Evolutionary conservation across 2,329 filamentous ascomycete genomes (phyloP).

Genomic region (Beauveria australis): DNA sequence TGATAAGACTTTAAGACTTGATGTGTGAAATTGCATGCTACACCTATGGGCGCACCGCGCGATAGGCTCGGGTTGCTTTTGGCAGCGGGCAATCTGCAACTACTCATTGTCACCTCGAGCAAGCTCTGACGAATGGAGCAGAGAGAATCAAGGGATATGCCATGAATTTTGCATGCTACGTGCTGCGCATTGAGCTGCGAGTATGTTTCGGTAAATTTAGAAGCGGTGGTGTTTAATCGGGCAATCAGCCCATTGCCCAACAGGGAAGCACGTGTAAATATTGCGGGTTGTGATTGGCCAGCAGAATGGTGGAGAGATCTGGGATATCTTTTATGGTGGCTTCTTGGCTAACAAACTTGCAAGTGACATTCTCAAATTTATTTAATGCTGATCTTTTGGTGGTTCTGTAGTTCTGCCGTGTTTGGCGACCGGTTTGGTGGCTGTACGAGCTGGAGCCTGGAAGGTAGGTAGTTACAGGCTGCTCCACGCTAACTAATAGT

Average conservation of each 20-base stretch:
- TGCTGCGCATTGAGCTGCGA: too few relatives aligned
- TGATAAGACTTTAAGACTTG: neutral
- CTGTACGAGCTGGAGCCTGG: too few relatives aligned
- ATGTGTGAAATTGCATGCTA: too few relatives aligned
- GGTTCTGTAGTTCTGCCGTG: neutral
- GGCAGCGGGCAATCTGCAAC: neutral
- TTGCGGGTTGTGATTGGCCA: neutral
- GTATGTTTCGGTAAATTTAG: neutral
- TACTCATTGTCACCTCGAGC: neutral
- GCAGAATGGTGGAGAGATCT: neutral
- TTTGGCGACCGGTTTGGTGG: neutral
- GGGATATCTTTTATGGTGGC: neutral
- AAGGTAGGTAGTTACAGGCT: neutral
- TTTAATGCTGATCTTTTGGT: neutral
- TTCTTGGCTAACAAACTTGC: too few relatives aligned
- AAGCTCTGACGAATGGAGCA: too few relatives aligned
- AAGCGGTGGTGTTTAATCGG: neutral
- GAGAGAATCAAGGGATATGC: too few relatives aligned
- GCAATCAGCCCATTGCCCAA: neutral
- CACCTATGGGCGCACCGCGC: neutral
- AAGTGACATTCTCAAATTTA: too few relatives aligned
- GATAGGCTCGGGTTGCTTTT: too few relatives aligned
- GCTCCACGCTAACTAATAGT: neutral
- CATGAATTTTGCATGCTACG: too few relatives aligned
- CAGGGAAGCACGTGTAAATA: constrained; percentile 3